A percentile compares a stretch with the other conserved stretches of the same genome.
Conservation (phyloP, 805 yeast genomes). For the Hanseniaspora hatyaiensis region DNA sequence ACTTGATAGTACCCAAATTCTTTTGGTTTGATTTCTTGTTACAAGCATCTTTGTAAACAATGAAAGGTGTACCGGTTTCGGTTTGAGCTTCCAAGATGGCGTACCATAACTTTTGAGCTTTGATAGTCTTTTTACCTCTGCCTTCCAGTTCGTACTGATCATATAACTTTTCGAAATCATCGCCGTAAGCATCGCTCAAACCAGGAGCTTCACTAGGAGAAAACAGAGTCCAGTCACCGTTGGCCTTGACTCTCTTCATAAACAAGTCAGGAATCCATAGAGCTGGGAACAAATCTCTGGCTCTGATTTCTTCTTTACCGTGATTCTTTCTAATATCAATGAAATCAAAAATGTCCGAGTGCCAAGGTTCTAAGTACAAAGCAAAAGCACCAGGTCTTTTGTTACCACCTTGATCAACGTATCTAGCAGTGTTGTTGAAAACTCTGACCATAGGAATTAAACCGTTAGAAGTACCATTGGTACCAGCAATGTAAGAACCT, state of each 20-base stretch:
- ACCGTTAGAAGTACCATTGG: constrained; percentile 88
- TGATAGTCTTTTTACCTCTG: constrained; percentile 49
- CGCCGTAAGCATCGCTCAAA: constrained; percentile 69
- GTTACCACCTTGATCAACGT: constrained; percentile 97
- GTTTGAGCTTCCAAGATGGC: constrained; percentile 84
- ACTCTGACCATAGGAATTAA: constrained; percentile 93
- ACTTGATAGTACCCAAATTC: constrained; percentile 83
- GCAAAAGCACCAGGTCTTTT: constrained; percentile 98
- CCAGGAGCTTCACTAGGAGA: constrained; percentile 88
- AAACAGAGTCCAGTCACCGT: constrained; percentile 78
- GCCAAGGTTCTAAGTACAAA: constrained; percentile 93
- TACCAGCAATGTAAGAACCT: constrained; percentile 81
- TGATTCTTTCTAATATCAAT: constrained; percentile 82
- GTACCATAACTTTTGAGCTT: constrained; percentile 86
- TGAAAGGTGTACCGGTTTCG: constrained; percentile 92
- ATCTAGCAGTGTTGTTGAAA: constrained; percentile 88
- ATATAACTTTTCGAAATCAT: constrained; percentile 64
- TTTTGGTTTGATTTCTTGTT: constrained; percentile 79
- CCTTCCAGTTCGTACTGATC: constrained; percentile 61
- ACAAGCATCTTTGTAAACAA: constrained; percentile 87
- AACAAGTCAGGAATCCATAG: constrained; percentile 91
- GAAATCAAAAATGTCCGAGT: constrained; percentile 77
- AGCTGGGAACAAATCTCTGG: constrained; percentile 86
- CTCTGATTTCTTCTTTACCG: constrained; percentile 87
- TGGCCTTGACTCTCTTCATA: constrained; percentile 75